Conservation (phyloP, 1,284 basidiomycete species). For the Ustilago curta region DNA sequence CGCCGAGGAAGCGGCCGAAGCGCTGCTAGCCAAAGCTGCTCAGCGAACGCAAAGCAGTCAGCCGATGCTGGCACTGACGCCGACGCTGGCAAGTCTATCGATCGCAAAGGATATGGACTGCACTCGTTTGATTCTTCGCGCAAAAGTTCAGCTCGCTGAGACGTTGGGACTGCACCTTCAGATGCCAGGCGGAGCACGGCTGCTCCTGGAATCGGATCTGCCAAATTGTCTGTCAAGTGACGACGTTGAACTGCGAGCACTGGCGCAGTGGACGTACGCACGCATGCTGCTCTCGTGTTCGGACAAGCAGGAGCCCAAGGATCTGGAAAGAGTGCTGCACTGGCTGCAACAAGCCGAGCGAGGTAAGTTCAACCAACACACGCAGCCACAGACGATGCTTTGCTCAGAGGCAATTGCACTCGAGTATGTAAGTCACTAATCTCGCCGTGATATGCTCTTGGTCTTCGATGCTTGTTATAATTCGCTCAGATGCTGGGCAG, state of each 20-base stretch:
- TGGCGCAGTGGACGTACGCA: slow-evolving; percentile 42
- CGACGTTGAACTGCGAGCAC: slow-evolving; percentile 33
- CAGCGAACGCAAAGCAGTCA: slow-evolving; percentile 18
- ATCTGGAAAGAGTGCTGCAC: slow-evolving; percentile 16
- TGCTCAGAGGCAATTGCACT: neutral
- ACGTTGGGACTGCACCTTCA: slow-evolving; percentile 34
- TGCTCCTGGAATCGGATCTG: slow-evolving; percentile 34
- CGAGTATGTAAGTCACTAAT: neutral
- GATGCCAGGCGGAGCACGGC: slow-evolving; percentile 32
- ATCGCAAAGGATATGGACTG: slow-evolving; percentile 43
- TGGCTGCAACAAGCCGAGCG: slow-evolving; percentile 37
- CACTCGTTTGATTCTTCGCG: slow-evolving; percentile 23
- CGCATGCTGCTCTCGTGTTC: slow-evolving; percentile 36
- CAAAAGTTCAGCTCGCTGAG: slow-evolving; percentile 35
- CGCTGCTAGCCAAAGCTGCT: slow-evolving; percentile 30
- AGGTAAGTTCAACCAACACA: slow-evolving; percentile 17
- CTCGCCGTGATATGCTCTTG: neutral
- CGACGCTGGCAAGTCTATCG: slow-evolving; percentile 31
- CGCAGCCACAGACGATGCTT: neutral
- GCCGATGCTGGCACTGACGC: slow-evolving; percentile 31
- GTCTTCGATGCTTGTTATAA: neutral
- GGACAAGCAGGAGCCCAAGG: slow-evolving; percentile 16
- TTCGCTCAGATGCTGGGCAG: slow-evolving; percentile 22
- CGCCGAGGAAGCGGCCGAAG: slow-evolving; percentile 28
- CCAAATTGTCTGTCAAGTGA: slow-evolving; percentile 29